Conservation (phyloP, 768 basidiomycete species). For the Panellus pusillus region DNA sequence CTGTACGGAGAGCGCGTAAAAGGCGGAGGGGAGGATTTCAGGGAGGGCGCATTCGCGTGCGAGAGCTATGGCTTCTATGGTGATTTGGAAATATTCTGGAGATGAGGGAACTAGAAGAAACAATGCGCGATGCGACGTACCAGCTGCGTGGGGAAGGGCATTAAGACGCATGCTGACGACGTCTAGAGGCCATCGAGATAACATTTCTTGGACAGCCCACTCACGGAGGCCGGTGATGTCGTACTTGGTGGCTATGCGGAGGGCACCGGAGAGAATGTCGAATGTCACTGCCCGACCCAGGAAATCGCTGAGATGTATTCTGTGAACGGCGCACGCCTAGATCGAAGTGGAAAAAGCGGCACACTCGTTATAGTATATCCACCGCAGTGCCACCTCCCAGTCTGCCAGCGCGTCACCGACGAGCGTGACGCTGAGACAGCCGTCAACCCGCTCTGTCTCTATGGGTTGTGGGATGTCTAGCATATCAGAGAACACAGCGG, state of each 20-base stretch:
- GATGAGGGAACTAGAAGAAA: not conserved
- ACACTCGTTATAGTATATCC: conserved; percentile 36
- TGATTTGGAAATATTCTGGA: no score
- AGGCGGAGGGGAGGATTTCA: conserved; percentile 39
- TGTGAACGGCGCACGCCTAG: not conserved
- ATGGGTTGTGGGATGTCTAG: conserved; percentile 33
- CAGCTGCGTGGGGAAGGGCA: conserved; percentile 32
- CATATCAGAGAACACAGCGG: conserved; percentile 36
- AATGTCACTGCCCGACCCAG: conserved; percentile 23
- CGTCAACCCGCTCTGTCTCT: conserved; percentile 30
- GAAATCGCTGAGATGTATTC: conserved; percentile 24
- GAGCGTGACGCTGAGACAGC: conserved; percentile 30
- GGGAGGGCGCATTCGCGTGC: conserved; percentile 35
- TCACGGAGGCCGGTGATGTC: conserved; percentile 30
- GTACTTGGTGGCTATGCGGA: conserved; percentile 38
- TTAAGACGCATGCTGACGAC: conserved; percentile 27
- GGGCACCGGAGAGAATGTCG: conserved; percentile 26
- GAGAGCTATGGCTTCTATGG: conserved; percentile 35
- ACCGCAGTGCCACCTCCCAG: conserved; percentile 30
- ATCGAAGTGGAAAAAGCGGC: conserved; percentile 6
- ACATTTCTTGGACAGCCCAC: conserved; percentile 26
- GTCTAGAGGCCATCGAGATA: conserved; percentile 31
- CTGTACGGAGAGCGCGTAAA: conserved; percentile 38
- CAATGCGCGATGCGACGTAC: conserved; percentile 18
- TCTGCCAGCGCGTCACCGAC: conserved; percentile 25